Evolutionary conservation across 2,329 filamentous ascomycete species (phyloP), one percentile per base, ranked within the genome.

Genomic region (Colletotrichum truncatum): DNA sequence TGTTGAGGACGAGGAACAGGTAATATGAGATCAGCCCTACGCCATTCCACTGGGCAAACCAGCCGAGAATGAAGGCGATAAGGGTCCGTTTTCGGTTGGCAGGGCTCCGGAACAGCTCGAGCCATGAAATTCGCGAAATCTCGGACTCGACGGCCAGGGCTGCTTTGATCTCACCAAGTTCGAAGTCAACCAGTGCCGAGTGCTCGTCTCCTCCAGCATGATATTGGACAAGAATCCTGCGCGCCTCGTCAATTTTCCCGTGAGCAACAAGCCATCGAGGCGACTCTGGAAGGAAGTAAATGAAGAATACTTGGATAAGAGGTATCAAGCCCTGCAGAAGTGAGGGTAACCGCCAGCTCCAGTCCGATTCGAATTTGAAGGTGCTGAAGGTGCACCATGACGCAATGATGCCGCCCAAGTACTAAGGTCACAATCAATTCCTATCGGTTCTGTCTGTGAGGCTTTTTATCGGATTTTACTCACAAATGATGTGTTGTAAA

Each of bases 1-100:
- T 70, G 32, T 76, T 69, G 14, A 81, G 72, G 28, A 81, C 73
- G 18, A 73, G 69, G 39, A 70, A 67, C 43, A 81, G 72, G 54
- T 80, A 81, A 68, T 81, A 81, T 2, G 74, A 77, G 26, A 81
- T 72, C 0, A 82, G 64, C 1, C 74, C 78, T 64, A 70, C 70
- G 11, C 73, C 73, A 6, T 57, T 66, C 73, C 73, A 74, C 61
- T 75, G 71, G 3, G 68, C 67, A 25, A 74, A 74, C n/a, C 67
- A 65, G 8, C 69, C 72, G 4, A 74, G 62, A 21, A 67, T 59
- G 14, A 59, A 64, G 12, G 70, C 67, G 45, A 74, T 69, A 41
- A 73, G 61, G 10, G 70, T 67, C 4, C 74, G 69, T 34, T 72
- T 70, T 14, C 73, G 69, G 67, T 74, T 75, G 16, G 67, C 72